Conservation (phyloP, 2,329 filamentous ascomycete species). For the Aspergillus brunneoviolaceus region DNA sequence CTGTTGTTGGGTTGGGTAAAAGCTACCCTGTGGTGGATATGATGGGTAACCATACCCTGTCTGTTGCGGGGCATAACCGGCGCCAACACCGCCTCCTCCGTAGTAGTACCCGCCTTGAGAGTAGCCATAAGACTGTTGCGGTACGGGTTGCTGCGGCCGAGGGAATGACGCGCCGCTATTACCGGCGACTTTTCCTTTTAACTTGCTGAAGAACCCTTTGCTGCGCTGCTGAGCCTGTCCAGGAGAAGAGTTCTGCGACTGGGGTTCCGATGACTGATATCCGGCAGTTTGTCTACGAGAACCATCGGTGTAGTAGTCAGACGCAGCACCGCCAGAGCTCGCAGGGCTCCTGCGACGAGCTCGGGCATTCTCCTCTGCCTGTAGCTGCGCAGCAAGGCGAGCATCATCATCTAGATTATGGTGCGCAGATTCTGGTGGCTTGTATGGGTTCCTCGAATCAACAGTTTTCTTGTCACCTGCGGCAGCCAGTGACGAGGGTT, state of each 20-base stretch:
- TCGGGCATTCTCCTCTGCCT: constrained; percentile 77
- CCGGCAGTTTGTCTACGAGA: constrained; percentile 16
- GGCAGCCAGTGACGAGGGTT: constrained; percentile 37
- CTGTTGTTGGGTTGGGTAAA: constrained; percentile 39
- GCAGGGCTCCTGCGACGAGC: constrained; percentile 32
- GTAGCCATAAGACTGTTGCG: constrained; percentile 29
- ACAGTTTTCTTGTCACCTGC: constrained; percentile 46
- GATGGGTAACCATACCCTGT: constrained; percentile 38
- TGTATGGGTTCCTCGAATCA: constrained; percentile 73
- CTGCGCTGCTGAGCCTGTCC: constrained; percentile 41
- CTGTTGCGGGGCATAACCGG: constrained; percentile 31
- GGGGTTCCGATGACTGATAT: constrained; percentile 6
- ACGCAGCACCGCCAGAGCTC: constrained; percentile 38
- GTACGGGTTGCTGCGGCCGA: constrained; percentile 17
- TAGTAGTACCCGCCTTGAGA: constrained; percentile 30
- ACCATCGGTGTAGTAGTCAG: constrained; percentile 48
- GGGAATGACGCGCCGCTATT: constrained; percentile 19
- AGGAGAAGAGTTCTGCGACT: constrained; percentile 21
- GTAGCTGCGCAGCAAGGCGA: constrained; percentile 70
- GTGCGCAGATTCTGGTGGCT: constrained; percentile 26
- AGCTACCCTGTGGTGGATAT: constrained; percentile 38
- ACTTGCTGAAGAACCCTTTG: constrained; percentile 52
- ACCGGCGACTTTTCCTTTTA: constrained; percentile 48
- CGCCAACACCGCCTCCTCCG: constrained; percentile 24
- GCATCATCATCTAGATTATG: constrained; percentile 64